Evolutionary conservation across 2,329 filamentous ascomycete genomes (phyloP).

Genomic region (Nemania serpens): DNA sequence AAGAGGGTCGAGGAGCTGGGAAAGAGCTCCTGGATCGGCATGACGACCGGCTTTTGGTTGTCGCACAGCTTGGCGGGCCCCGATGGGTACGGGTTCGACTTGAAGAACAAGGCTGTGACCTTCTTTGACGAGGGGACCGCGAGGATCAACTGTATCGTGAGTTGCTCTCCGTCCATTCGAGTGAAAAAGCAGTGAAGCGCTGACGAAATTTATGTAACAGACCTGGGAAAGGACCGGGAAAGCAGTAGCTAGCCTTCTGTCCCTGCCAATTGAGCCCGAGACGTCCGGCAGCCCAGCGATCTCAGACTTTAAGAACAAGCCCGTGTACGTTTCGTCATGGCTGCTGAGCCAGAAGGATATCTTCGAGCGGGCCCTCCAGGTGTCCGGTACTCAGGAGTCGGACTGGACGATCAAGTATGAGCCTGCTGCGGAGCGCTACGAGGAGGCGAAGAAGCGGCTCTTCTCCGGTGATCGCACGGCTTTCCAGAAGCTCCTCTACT

Average conservation of each 20-base stretch:
- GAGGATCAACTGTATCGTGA: conserved; percentile 58
- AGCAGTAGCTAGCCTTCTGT: conserved; percentile 57
- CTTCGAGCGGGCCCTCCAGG: conserved; percentile 63
- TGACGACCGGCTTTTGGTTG: conserved; percentile 58
- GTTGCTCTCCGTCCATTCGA: conserved; percentile 49
- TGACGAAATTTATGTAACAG: conserved; percentile 10
- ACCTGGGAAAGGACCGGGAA: conserved; percentile 45
- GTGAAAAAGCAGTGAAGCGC: conserved; percentile 17
- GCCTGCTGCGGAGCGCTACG: conserved; percentile 51
- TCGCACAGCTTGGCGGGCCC: conserved; percentile 53
- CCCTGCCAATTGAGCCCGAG: conserved; percentile 48
- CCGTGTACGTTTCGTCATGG: conserved; percentile 61
- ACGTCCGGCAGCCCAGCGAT: conserved; percentile 46
- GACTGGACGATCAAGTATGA: conserved; percentile 65
- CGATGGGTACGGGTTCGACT: conserved; percentile 54
- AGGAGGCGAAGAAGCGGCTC: conserved; percentile 52
- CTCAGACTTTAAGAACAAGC: conserved; percentile 52
- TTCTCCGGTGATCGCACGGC: conserved; percentile 49
- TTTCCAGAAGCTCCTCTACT: conserved; percentile 58
- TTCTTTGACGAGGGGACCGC: conserved; percentile 62
- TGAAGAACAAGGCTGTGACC: conserved; percentile 47
- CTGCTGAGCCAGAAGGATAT: conserved; percentile 66
- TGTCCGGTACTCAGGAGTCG: conserved; percentile 58
- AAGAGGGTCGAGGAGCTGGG: conserved; percentile 48
- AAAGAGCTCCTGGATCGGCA: conserved; percentile 49